Percentiles rank a stretch among this genome's conserved stretches.
Conservation (phyloP, 257 asterid genomes). For the Solanum raphanifolium region DNA sequence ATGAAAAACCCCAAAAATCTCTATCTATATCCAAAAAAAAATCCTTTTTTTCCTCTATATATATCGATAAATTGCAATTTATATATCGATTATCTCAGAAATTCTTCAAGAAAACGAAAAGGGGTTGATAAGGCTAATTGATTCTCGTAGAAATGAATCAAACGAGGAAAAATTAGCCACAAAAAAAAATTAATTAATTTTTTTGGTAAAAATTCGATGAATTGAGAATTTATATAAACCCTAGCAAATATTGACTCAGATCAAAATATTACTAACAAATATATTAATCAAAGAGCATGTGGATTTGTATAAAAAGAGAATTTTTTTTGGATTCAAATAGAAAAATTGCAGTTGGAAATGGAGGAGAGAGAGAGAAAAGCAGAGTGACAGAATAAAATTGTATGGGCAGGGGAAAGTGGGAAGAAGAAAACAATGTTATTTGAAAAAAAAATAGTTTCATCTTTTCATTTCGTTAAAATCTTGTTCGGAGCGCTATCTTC, state of each 20-base stretch:
- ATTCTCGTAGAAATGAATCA: neutral
- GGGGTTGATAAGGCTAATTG: neutral
- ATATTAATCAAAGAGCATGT: slow-evolving; percentile 2
- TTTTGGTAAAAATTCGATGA: neutral
- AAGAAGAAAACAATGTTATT: slow-evolving; percentile 4
- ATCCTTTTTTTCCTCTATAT: neutral
- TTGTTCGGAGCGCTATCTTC: rapidly evolving
- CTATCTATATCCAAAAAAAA: slow-evolving; percentile 8
- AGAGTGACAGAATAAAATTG: slow-evolving; percentile 1
- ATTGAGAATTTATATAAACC: slow-evolving; percentile 13
- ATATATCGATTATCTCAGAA: neutral
- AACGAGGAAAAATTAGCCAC: neutral
- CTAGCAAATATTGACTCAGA: slow-evolving; percentile 6
- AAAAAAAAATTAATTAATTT: neutral
- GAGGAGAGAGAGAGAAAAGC: neutral
- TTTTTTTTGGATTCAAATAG: neutral
- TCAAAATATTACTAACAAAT: neutral
- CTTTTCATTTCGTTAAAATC: neutral
- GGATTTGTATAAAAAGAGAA: slow-evolving; percentile 6
- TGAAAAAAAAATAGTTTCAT: neutral
- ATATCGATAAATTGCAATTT: neutral
- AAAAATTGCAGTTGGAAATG: neutral
- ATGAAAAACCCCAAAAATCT: slow-evolving; percentile 21
- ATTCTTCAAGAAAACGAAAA: neutral
- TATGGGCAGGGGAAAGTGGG: slow-evolving; percentile 1